Evolutionary conservation across 2,329 filamentous ascomycete species (phyloP).

Genomic region (Dactylellina parvicollis): DNA sequence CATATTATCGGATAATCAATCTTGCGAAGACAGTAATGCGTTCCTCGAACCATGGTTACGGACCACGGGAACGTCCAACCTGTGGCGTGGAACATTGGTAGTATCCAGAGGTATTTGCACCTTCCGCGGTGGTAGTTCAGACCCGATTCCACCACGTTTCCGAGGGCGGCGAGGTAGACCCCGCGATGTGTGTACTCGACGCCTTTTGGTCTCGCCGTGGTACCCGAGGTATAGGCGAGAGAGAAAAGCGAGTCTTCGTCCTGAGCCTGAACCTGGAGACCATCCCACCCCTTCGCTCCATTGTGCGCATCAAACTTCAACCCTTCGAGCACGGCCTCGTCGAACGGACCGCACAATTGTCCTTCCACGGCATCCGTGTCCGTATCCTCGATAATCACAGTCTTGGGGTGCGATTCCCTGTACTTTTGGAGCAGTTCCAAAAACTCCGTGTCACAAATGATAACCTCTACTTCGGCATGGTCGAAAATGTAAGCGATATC

Average conservation of each 20-base stretch:
- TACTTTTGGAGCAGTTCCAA: slow-evolving; percentile 70
- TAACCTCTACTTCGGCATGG: slow-evolving; percentile 83
- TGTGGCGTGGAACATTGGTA: slow-evolving; percentile 73
- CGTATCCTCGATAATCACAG: slow-evolving; percentile 71
- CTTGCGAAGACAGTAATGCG: slow-evolving; percentile 92
- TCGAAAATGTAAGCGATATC: slow-evolving; percentile 92
- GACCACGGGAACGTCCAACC: slow-evolving; percentile 92
- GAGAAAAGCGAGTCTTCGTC: slow-evolving; percentile 85
- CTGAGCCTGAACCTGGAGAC: slow-evolving; percentile 73
- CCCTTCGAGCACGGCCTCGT: slow-evolving; percentile 83
- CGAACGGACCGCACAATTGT: slow-evolving; percentile 79
- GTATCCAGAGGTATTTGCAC: slow-evolving; percentile 87
- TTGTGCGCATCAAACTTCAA: slow-evolving; percentile 74
- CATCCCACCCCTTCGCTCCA: slow-evolving; percentile 78
- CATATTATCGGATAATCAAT: slow-evolving; percentile 95
- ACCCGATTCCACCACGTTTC: slow-evolving; percentile 87
- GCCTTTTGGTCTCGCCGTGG: slow-evolving; percentile 71
- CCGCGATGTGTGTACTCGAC: slow-evolving; percentile 91
- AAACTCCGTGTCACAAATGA: slow-evolving; percentile 88
- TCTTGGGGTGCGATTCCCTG: slow-evolving; percentile 37
- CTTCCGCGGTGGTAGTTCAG: slow-evolving; percentile 76
- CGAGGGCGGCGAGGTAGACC: slow-evolving; percentile 83
- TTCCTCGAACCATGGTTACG: slow-evolving; percentile 90
- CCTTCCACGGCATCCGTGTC: slow-evolving; percentile 83
- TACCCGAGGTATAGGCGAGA: slow-evolving; percentile 92